These are phyloP conservation scores for Monascus ruber DNA, from an alignment of 2,329 filamentous ascomycete genomes.

Conservation along the genomic window DNA sequence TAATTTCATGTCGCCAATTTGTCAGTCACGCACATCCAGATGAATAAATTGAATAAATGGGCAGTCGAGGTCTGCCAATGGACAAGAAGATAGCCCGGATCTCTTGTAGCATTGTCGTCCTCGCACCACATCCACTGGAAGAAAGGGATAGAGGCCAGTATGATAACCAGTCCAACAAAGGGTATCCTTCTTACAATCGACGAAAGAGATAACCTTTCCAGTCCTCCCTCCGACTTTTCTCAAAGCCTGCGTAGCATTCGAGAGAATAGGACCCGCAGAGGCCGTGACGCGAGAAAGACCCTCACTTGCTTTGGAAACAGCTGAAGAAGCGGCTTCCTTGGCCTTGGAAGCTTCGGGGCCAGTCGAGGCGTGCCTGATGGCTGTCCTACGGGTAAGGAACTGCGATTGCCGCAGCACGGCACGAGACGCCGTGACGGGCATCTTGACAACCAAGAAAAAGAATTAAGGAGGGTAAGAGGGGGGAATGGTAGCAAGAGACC, in stretches of 20 bases:
- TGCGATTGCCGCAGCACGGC: conserved; percentile 37
- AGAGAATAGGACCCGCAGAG: conserved; percentile 66
- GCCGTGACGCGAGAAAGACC: conserved; percentile 72
- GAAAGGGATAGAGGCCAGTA: conserved; percentile 5
- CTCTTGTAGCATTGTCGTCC: neutral
- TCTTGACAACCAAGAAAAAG: conserved; percentile 23
- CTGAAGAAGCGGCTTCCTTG: conserved; percentile 31
- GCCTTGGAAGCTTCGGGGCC: conserved; percentile 35
- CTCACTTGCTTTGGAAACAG: conserved; percentile 57
- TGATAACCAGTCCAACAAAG: conserved; percentile 4
- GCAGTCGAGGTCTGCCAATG: too few species aligned
- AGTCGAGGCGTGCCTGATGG: conserved; percentile 37
- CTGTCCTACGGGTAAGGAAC: conserved; percentile 35
- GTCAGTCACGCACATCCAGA: conserved; percentile 12
- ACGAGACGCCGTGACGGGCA: conserved; percentile 34
- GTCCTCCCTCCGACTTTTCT: conserved; percentile 73
- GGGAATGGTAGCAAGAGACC: conserved; percentile 13
- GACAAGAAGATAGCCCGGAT: neutral
- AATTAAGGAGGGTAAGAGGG: conserved; percentile 16
- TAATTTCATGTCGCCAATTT: conserved; percentile 28
- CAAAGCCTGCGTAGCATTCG: conserved; percentile 60
- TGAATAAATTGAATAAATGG: conserved; percentile 1
- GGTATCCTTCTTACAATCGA: conserved; percentile 61
- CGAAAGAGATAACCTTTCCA: conserved; percentile 62
- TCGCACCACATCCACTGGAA: neutral